Percentiles rank a stretch among this genome's conserved stretches.
Evolutionary conservation across 768 basidiomycete genomes (phyloP).

Genomic region (Favolaschia claudopus): DNA sequence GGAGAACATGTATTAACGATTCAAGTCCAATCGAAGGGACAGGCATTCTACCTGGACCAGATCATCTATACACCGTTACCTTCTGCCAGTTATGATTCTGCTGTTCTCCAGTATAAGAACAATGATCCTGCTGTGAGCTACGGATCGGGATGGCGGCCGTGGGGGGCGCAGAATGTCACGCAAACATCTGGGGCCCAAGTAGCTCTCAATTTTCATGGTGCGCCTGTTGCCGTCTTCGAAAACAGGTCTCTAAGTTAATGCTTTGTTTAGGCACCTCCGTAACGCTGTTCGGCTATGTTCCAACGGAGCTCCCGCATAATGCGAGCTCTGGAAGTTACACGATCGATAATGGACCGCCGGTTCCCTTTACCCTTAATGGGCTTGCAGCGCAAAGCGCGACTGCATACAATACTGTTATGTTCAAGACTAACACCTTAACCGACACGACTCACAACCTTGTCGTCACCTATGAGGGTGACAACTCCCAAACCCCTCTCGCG

Average conservation of each 20-base stretch:
- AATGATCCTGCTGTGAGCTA: constrained; percentile 30
- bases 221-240: not conserved
- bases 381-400: constrained; percentile 15
- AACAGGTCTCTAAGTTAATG: not conserved
- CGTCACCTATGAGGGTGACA: constrained; percentile 32
- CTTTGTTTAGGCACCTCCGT: constrained; percentile 33
- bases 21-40: constrained; percentile 33
- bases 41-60: constrained; percentile 40
- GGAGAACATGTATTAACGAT: constrained; percentile 37
- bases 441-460: constrained; percentile 29
- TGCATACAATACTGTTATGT: constrained; percentile 30
- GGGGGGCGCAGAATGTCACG: constrained; percentile 27
- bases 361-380: constrained; percentile 27
- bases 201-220: constrained; percentile 36
- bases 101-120: constrained; percentile 17
- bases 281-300: constrained; percentile 34
- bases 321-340: constrained; percentile 34
- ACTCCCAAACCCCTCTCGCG: constrained; percentile 30
- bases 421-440: constrained; percentile 27
- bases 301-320: constrained; percentile 29
- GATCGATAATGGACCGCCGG: constrained; percentile 32
- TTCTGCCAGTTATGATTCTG: not conserved
- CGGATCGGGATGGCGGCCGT: constrained; percentile 28
- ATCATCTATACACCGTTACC: constrained; percentile 33
- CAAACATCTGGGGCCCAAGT: constrained; percentile 29